Conservation (phyloP, 306 rosid genomes). For the Mucuna pruriens region DNA sequence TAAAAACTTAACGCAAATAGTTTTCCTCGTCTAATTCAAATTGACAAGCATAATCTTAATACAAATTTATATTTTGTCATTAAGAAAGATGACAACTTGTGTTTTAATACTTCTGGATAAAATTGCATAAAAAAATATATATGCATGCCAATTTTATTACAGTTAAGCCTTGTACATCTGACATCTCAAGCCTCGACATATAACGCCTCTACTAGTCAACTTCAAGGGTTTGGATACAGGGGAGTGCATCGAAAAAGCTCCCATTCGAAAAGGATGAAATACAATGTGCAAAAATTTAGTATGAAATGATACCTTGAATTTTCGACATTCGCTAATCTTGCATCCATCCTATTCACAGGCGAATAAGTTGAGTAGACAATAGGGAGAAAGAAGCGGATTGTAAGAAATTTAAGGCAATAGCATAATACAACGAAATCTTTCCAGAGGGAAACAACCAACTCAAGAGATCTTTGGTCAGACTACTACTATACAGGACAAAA, state of each 20-base stretch:
- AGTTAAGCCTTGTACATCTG: slow-evolving; percentile 22
- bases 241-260: slow-evolving; percentile 20
- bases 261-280: not conserved
- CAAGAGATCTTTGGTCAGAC: slow-evolving; percentile 43
- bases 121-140: not conserved
- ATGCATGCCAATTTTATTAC: slow-evolving; percentile 22
- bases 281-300: slow-evolving; percentile 25
- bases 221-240: slow-evolving; percentile 31
- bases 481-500: slow-evolving; percentile 52
- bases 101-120: not conserved
- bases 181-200: slow-evolving; percentile 19
- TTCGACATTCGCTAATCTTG: slow-evolving; percentile 30
- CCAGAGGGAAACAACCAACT: slow-evolving; percentile 39
- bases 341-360: slow-evolving; percentile 41
- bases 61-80: not conserved
- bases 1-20: no score
- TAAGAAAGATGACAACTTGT: not conserved
- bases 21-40: not conserved
- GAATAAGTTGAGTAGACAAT: slow-evolving; percentile 32
- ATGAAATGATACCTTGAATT: slow-evolving; percentile 33
- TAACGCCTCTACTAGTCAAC: not conserved
- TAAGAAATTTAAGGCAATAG: slow-evolving; percentile 31
- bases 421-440: slow-evolving; percentile 33
- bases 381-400: slow-evolving; percentile 25
- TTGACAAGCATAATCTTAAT: not conserved